A percentile compares a stretch with the other conserved stretches of the same genome.
phyloP scores from a whole-genome alignment of 2,329 filamentous ascomycete genomes.

The Graphilbum ipis-grandicollis region DNA sequence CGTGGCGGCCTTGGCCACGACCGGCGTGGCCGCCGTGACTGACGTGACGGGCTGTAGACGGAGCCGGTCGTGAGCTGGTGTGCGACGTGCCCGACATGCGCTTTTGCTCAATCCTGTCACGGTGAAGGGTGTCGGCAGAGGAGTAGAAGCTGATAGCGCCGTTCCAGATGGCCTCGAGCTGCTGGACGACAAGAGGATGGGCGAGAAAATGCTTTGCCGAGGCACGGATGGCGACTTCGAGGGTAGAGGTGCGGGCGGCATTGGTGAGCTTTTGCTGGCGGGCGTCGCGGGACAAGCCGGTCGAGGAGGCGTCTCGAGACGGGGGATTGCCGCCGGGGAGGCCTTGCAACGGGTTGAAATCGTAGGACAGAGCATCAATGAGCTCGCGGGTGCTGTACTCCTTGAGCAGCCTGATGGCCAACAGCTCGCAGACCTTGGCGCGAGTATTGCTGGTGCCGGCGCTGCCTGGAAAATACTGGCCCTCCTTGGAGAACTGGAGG shows the following conservation, averaged over 20 bases:
- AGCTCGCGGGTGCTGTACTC: slow-evolving; percentile 81
- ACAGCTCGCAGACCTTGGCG: slow-evolving; percentile 74
- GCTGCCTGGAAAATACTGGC: slow-evolving; percentile 64
- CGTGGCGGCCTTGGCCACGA: slow-evolving; percentile 9
- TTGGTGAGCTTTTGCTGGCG: slow-evolving; percentile 30
- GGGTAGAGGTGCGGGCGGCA: slow-evolving; percentile 66
- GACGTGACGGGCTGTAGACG: neutral
- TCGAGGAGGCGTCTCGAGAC: slow-evolving; percentile 11
- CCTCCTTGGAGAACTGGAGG: slow-evolving; percentile 82
- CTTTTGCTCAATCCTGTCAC: slow-evolving; percentile 27
- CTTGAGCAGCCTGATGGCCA: slow-evolving; percentile 77
- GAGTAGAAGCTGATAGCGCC: slow-evolving; percentile 92
- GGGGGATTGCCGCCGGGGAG: slow-evolving; percentile 30
- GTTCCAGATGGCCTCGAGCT: slow-evolving; percentile 94
- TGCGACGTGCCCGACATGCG: slow-evolving; percentile 6
- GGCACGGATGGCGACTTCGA: slow-evolving; percentile 77
- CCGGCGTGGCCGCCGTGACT: neutral
- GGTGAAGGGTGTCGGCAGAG: slow-evolving; percentile 68
- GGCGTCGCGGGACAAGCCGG: slow-evolving; percentile 19
- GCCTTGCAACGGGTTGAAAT: slow-evolving; percentile 84
- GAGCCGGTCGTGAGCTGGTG: neutral
- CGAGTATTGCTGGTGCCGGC: slow-evolving; percentile 70
- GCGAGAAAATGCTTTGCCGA: slow-evolving; percentile 86
- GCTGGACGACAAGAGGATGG: slow-evolving; percentile 80
- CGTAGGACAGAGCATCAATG: slow-evolving; percentile 86